Base-by-base conservation (phyloP, 176 grass and related monocot genomes). In the Cenchrus fungigraminus region DNA sequence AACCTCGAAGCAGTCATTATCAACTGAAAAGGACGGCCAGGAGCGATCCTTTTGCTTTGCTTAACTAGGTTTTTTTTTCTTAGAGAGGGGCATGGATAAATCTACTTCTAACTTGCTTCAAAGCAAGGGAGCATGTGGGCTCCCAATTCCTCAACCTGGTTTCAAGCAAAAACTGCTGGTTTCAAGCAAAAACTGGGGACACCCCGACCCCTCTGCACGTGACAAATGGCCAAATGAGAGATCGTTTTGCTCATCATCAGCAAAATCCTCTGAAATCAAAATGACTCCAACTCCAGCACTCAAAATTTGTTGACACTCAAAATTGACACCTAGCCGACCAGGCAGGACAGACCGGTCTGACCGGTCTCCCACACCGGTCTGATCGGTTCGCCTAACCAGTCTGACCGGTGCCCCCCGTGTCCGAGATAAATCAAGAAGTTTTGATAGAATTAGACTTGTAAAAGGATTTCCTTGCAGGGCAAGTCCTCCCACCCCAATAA, bases 51-150 rank as follows among this genome's bases (percentile, higher is more conserved):
- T 29, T 70, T 70, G 34, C 50, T 57, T 57, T 70, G 65, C 79
- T 29, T 54, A 3, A 28, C 53, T 64, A 20, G 62, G 34, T 43
- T 32, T 43, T 43, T 32, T 43, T 81, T 56, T 68, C 14, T 55
- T 34, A 37, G 31, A 68, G 49, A 9, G 62, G 64, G 1, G 34
- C 43, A 56, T 11, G 2, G 65, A 50, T 81, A 55, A 82, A 54
- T 11, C 17, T 22, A 19, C 40, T 10, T 40, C 60, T 65, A 3
- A 9, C 65, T 70, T 69, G 42, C 65, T 82, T 82, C 66, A 8
- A 82, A 82, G 79, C 79, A 82, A 71, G 79, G 65, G 34, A 57
- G 20, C 34, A 16, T 69, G 46, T 56, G 65, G 79, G 31, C 65
- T 81, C 20, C 31, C 79, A 14, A 22, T 68, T 54, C 52, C 57